These are phyloP conservation scores for Cydonia oblonga DNA, from an alignment of 331 rosid genomes.

Conservation along the genomic window DNA sequence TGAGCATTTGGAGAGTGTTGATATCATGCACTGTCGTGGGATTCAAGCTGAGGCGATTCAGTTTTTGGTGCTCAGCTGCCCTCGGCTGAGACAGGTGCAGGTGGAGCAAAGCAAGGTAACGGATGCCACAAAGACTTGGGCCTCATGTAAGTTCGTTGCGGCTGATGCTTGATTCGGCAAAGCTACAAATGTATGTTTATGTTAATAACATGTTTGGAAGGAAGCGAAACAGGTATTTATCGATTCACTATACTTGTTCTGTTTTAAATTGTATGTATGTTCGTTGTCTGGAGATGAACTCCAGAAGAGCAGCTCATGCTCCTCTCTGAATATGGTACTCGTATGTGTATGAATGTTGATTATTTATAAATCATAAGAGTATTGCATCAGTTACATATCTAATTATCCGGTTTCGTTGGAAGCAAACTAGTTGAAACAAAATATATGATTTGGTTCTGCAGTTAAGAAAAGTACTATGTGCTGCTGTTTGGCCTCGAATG, in stretches of 20 bases:
- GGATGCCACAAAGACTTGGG: conserved; percentile 36
- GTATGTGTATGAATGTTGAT: neutral
- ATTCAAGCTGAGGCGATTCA: conserved; percentile 43
- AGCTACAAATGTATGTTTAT: neutral
- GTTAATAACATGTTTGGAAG: conserved; percentile 12
- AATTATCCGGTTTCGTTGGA: neutral
- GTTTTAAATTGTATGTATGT: neutral
- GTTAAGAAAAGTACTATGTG: neutral
- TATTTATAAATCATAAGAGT: neutral
- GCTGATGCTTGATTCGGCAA: conserved; percentile 23
- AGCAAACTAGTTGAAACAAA: neutral
- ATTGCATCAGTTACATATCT: neutral
- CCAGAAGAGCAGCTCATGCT: neutral
- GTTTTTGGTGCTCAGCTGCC: conserved; percentile 30
- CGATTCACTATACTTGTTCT: neutral
- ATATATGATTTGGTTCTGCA: neutral
- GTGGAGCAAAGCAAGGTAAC: conserved; percentile 68
- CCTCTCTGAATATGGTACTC: neutral
- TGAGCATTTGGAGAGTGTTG: conserved; percentile 47
- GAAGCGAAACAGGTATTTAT: conserved; percentile 20
- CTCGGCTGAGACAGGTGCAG: conserved; percentile 39
- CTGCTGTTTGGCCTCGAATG: neutral
- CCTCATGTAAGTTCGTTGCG: conserved; percentile 41
- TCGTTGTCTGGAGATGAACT: neutral
- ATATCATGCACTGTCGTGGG: conserved; percentile 48